Conservation (phyloP, 306 rosid species). For the Gillenia trifoliata region DNA sequence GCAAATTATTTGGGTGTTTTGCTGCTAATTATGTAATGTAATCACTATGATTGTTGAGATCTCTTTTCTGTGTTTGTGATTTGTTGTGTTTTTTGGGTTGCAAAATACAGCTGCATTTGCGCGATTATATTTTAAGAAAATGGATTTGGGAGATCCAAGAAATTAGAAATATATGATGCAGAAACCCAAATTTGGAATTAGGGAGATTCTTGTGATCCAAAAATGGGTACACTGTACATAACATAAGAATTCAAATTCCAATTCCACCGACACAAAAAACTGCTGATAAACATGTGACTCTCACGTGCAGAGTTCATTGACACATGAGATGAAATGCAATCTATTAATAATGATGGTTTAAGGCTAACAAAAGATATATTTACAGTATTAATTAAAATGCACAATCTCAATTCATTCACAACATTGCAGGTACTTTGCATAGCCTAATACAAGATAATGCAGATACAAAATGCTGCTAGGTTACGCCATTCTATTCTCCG, state of each 20-base stretch:
- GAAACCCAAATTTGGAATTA: not conserved
- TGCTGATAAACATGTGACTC: not conserved
- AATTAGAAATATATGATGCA: not conserved
- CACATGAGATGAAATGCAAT: not conserved
- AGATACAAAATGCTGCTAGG: constrained; percentile 28
- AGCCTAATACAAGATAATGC: not conserved
- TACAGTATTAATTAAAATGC: constrained; percentile 5
- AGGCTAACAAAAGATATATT: not conserved
- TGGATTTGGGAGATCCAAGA: not conserved
- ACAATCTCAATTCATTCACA: constrained; percentile 12
- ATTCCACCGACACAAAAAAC: not conserved
- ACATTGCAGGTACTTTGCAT: constrained; percentile 16
- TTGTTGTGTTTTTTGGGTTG: not conserved
- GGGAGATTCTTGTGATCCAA: not conserved
- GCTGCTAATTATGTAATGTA: not conserved
- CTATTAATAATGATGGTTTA: not conserved
- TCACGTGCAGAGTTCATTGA: not conserved
- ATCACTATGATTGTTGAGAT: not conserved
- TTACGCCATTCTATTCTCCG: constrained; percentile 13
- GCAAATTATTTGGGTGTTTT: not conserved
- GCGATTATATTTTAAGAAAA: not conserved
- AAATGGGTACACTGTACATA: not conserved
- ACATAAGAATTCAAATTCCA: not conserved
- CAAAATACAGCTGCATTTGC: not conserved
- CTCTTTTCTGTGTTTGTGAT: not conserved